These are phyloP conservation scores for Kalaharituber pfeilii DNA, from an alignment of 2,329 filamentous ascomycete genomes.

Conservation along the genomic window DNA sequence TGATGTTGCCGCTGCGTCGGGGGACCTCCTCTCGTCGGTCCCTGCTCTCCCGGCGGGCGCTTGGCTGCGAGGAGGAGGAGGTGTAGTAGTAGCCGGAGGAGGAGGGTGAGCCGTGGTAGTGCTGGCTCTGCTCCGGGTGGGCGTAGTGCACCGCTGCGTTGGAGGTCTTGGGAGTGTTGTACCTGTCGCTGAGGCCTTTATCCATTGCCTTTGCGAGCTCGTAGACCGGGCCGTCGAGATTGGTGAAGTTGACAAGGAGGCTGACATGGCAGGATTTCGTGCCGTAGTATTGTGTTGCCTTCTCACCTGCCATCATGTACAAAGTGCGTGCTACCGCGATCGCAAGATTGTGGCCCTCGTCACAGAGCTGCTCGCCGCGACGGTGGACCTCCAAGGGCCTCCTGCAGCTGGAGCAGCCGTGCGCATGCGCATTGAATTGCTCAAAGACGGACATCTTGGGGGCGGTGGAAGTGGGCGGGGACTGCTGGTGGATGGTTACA, in stretches of 20 bases:
- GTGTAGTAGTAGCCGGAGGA: neutral
- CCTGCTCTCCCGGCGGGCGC: neutral
- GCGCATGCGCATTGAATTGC: slow-evolving; percentile 26
- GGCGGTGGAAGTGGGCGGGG: neutral
- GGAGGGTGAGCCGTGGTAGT: neutral
- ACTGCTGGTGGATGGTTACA: neutral
- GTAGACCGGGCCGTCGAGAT: neutral
- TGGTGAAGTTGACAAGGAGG: neutral
- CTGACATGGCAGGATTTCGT: neutral
- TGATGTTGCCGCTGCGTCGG: neutral
- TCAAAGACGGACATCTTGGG: slow-evolving; percentile 2
- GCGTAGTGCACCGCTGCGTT: neutral
- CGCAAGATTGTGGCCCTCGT: slow-evolving; percentile 30
- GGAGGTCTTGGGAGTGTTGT: neutral
- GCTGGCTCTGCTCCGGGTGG: neutral
- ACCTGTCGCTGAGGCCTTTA: neutral
- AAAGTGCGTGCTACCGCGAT: slow-evolving; percentile 31
- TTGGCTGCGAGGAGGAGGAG: neutral
- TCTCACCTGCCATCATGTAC: slow-evolving; percentile 24
- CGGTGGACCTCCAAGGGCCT: slow-evolving; percentile 31
- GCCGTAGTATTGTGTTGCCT: neutral
- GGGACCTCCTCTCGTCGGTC: neutral
- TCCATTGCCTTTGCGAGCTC: neutral
- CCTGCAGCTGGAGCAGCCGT: slow-evolving; percentile 30
- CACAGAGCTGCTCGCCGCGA: slow-evolving; percentile 29